Conservation (phyloP, 768 basidiomycete species). For the Udeniomyces megalosporus region DNA sequence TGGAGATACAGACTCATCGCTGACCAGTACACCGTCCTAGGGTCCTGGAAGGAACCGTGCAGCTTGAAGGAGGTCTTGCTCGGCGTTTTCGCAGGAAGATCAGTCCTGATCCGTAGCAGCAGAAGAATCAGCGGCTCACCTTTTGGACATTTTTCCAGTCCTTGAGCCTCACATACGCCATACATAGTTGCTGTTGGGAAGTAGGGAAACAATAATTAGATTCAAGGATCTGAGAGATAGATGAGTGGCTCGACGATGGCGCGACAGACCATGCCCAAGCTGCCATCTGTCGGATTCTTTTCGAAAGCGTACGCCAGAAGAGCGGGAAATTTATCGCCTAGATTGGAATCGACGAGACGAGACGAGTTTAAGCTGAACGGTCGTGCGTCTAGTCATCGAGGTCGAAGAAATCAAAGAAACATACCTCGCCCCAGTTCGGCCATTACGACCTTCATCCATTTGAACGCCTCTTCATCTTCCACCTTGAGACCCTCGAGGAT, state of each 20-base stretch:
- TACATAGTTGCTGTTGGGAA: background rate
- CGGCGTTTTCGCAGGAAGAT: too few relatives aligned
- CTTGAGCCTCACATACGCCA: background rate
- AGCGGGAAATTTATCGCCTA: background rate
- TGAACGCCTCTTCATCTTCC: background rate
- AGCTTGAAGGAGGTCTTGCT: constrained; percentile 63
- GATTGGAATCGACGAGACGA: too few relatives aligned
- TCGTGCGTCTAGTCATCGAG: too few relatives aligned
- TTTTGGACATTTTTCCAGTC: constrained; percentile 11
- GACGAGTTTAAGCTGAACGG: background rate
- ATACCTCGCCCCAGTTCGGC: background rate
- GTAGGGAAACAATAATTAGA: background rate
- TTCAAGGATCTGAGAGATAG: background rate
- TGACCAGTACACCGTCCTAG: constrained; percentile 68
- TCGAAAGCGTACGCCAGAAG: background rate
- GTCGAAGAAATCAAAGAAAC: background rate
- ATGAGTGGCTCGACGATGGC: background rate
- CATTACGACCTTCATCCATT: constrained; percentile 6
- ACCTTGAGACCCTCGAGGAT: background rate
- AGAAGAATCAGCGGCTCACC: background rate
- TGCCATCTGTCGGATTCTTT: background rate
- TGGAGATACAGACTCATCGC: constrained; percentile 65
- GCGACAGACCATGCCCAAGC: background rate
- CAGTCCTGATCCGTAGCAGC: background rate
- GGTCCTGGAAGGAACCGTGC: constrained; percentile 68